Conservation (phyloP, 441 rosid genomes). For the Viola pubescens region DNA sequence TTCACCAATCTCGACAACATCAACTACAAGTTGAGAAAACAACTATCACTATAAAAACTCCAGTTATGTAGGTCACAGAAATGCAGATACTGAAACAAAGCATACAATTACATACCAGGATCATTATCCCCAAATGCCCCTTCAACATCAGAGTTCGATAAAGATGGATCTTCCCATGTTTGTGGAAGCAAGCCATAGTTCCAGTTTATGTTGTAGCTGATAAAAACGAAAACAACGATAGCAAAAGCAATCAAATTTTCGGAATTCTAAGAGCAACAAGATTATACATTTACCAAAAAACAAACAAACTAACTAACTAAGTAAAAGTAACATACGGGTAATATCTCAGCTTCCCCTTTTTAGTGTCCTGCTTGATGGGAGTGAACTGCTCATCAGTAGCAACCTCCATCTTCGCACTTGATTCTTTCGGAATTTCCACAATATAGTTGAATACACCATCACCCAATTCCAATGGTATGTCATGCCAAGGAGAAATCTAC, state of each 20-base stretch:
- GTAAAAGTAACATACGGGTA: conserved; percentile 61
- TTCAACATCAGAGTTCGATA: conserved; percentile 72
- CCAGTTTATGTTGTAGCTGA: conserved; percentile 91
- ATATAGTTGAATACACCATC: conserved; percentile 75
- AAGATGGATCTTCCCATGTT: conserved; percentile 97
- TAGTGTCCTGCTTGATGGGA: conserved; percentile 95
- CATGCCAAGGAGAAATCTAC: conserved; percentile 98
- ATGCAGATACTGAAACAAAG: conserved; percentile 4
- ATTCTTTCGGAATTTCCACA: conserved; percentile 88
- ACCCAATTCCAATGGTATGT: conserved; percentile 73
- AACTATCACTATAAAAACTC: background rate
- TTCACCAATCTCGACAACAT: conserved; percentile 89
- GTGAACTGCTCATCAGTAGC: conserved; percentile 88
- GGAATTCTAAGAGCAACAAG: background rate
- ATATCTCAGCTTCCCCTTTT: conserved; percentile 86
- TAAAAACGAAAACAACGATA: background rate
- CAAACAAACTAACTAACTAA: background rate
- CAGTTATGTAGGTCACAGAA: background rate
- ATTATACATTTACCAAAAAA: background rate
- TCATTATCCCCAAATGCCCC: conserved; percentile 94
- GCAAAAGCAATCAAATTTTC: background rate
- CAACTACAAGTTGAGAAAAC: conserved; percentile 40
- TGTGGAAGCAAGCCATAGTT: conserved; percentile 97
- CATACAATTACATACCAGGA: conserved; percentile 46
- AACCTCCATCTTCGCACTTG: conserved; percentile 97